Evolutionary conservation across 768 basidiomycete genomes (phyloP), one percentile per base, ranked within the genome.

Genomic region (Boletus tomentosulus): DNA sequence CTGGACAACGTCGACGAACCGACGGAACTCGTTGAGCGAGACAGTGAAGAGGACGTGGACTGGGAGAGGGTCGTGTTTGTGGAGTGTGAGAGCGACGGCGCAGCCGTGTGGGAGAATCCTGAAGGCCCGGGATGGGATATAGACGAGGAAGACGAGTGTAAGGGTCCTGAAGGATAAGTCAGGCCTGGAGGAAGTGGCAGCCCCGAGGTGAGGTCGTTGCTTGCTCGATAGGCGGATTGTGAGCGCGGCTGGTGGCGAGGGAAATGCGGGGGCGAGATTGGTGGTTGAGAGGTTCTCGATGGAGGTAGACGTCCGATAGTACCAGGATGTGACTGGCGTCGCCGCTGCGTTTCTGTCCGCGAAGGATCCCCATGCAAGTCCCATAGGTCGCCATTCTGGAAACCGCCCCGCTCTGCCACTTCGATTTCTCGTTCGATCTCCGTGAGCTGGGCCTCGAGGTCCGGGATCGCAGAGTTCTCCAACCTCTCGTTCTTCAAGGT

Each of bases 401-500:
- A 28, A 39, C 44, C 55, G 46, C 54, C 74, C 69, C 48, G 73
- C 57, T 54, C 73, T 50, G 48, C 42, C 39, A 51, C 22, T 63
- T 84, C 82, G 22, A 88, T 79, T 67, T 91, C 85, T 25, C 72
- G 72, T 59, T 81, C 78, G 47, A 88, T 70, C 41, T 79, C 78
- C 54, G 73, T 73, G 41, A 92, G 73, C 66, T 85, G 81, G 46
- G 80, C 78, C 68, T 89, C 88, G 39, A 92, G 74, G 55, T 87
- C 87, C 1, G 77, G 77, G 16, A 92, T 74, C 13, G 78, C 71
- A 30, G 70, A 71, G 5, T 62, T 71, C 63, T 88, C 86, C 48
- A 90, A 67, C 64, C 79, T 87, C 48, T 90, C 89, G 62, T 77
- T 78, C 73, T 84, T 86, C 52, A 71, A 74, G 28, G 66, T 75